phyloP scores from a whole-genome alignment of 345 rosid species.

The Pistacia atlantica region DNA sequence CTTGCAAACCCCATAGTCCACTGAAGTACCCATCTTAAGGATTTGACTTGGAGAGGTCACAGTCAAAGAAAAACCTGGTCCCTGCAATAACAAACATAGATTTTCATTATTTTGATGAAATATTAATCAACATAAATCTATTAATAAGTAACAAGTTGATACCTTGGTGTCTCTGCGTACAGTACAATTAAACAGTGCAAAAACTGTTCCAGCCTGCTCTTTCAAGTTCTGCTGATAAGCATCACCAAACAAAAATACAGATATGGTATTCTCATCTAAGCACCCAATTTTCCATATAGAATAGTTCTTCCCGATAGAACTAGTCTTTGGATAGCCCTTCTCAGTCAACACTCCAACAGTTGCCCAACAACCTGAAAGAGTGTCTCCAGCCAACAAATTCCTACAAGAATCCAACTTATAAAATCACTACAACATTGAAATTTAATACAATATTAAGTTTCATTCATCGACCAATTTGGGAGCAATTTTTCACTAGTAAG shows the following conservation, averaged over 20 bases:
- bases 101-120: constrained; percentile 3
- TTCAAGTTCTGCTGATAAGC: constrained; percentile 59
- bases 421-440: constrained; percentile 9
- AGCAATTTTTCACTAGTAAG: not conserved
- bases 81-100: constrained; percentile 43
- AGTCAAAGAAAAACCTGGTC: constrained; percentile 72
- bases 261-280: constrained; percentile 58
- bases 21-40: constrained; percentile 75
- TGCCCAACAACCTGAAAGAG: constrained; percentile 84
- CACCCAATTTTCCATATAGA: constrained; percentile 73
- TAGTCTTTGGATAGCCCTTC: constrained; percentile 71
- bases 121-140: not conserved
- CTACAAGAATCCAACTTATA: constrained; percentile 37
- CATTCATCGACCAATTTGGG: constrained; percentile 4
- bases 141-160: constrained; percentile 19
- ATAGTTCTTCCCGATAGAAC: constrained; percentile 76
- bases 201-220: constrained; percentile 72
- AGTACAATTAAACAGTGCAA: constrained; percentile 70
- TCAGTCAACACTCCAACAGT: constrained; percentile 84
- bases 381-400: constrained; percentile 75
- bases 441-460: not conserved
- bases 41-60: constrained; percentile 64
- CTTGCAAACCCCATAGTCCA: constrained; percentile 87
- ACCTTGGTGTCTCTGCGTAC: constrained; percentile 70
- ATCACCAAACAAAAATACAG: constrained; percentile 91